phyloP scores from a whole-genome alignment of 1,284 basidiomycete genomes.

The Afroboletus lepidellus region DNA sequence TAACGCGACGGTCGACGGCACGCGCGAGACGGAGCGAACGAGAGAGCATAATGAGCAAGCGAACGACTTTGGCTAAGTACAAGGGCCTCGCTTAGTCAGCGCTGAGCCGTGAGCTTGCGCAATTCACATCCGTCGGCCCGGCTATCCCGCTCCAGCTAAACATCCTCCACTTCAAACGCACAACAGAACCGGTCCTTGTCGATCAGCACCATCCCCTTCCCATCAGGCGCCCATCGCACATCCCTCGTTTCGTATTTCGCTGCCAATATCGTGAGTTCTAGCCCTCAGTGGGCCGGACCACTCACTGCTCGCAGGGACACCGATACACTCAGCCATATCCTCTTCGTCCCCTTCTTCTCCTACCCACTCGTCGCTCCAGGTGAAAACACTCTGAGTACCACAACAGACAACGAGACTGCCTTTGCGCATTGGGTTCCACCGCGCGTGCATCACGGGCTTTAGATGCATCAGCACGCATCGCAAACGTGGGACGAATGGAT shows the following conservation, averaged over 20 bases:
- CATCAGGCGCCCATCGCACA: constrained; percentile 79
- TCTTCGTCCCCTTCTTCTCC: constrained; percentile 51
- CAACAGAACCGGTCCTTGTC: constrained; percentile 80
- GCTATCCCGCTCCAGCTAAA: neutral
- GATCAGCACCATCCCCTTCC: constrained; percentile 70
- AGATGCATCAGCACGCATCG: constrained; percentile 66
- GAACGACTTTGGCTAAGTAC: neutral
- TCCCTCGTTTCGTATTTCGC: constrained; percentile 66
- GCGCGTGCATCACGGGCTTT: constrained; percentile 55
- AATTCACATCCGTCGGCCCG: constrained; percentile 3
- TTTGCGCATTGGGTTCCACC: constrained; percentile 77
- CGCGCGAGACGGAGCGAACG: constrained; percentile 32
- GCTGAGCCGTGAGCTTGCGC: constrained; percentile 13
- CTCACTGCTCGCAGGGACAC: constrained; percentile 75
- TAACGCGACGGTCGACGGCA: constrained; percentile 20
- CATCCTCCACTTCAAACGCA: constrained; percentile 71
- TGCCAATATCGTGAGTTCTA: constrained; percentile 28
- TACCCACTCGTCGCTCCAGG: constrained; percentile 82
- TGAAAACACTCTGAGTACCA: constrained; percentile 65
- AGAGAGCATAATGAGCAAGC: constrained; percentile 25
- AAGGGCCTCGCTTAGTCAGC: constrained; percentile 29
- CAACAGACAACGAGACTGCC: constrained; percentile 70
- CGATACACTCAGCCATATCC: constrained; percentile 81
- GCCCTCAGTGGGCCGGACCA: constrained; percentile 10
- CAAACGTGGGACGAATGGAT: constrained; percentile 56